phyloP scores from a whole-genome alignment of 305 asterid species.

The Solanum hybrid region DNA sequence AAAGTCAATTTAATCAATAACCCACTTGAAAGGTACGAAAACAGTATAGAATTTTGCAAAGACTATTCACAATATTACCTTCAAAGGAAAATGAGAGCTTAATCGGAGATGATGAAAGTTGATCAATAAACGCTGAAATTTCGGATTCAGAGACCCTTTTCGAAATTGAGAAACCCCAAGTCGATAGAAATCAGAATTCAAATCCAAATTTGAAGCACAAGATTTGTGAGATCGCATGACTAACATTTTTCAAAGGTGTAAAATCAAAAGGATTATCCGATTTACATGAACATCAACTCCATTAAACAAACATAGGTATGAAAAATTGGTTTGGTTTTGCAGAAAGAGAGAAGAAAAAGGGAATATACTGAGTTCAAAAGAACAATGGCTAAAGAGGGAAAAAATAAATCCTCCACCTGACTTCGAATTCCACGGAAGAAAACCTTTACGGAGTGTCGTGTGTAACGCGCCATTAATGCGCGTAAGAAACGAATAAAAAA shows the following conservation, averaged over 20 bases:
- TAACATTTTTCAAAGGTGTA: neutral
- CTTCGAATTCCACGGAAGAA: constrained; percentile 1
- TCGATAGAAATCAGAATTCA: constrained; percentile 13
- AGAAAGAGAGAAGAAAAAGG: neutral
- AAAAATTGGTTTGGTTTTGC: neutral
- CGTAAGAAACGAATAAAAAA: neutral
- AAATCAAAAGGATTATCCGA: neutral
- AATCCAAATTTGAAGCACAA: constrained; percentile 11
- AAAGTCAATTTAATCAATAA: constrained; percentile 1
- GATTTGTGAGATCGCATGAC: constrained; percentile 37
- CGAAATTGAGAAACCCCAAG: constrained; percentile 13
- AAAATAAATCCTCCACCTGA: neutral
- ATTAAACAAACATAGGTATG: neutral
- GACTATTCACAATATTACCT: constrained; percentile 25
- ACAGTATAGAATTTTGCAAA: neutral
- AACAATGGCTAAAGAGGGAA: neutral
- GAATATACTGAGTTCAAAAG: neutral
- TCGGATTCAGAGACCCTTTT: constrained; percentile 16
- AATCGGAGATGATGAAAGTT: constrained; percentile 12
- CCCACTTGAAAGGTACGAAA: neutral
- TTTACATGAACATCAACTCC: neutral
- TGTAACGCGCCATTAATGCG: neutral
- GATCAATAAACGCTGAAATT: constrained; percentile 19
- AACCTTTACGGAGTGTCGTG: neutral
- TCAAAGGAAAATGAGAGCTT: constrained; percentile 12